These are phyloP conservation scores for Porcisia hertigi DNA, from an alignment of 208 protist species.

Conservation along the genomic window DNA sequence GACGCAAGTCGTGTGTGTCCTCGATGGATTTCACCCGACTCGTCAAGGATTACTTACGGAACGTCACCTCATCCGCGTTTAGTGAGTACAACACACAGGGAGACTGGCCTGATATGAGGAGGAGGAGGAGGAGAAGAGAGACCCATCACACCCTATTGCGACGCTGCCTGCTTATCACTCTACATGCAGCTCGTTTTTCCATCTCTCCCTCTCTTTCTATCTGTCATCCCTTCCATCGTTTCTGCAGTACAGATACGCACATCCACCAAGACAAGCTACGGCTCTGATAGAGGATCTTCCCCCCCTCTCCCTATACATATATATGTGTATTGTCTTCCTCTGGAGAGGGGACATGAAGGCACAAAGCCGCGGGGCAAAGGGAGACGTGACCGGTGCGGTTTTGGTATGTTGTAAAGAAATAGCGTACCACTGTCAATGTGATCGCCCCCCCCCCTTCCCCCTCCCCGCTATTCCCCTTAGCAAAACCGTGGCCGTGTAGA, in stretches of 20 bases:
- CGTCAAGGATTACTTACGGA: slow-evolving; percentile 25
- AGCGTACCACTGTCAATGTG: too few relatives aligned
- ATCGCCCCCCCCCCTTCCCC: not conserved
- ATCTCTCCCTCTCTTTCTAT: not conserved
- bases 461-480: not conserved
- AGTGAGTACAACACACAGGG: not conserved
- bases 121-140: not conserved
- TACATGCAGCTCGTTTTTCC: not conserved
- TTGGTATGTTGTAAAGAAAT: too few relatives aligned
- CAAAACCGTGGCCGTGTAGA: not conserved
- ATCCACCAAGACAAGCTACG: not conserved
- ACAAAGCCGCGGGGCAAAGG: too few relatives aligned
- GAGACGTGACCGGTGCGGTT: too few relatives aligned
- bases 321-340: too few relatives aligned
- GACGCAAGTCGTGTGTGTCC: not conserved
- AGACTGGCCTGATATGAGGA: not conserved
- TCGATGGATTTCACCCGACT: slow-evolving; percentile 35
- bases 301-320: too few relatives aligned
- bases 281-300: not conserved
- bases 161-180: not conserved
- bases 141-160: not conserved
- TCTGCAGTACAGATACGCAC: not conserved
- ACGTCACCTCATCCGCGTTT: slow-evolving; percentile 4
- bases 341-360: too few relatives aligned
- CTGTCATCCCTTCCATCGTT: not conserved